These are phyloP conservation scores for Capsicum rhomboideum DNA, from an alignment of 257 asterid genomes.

Conservation along the genomic window DNA sequence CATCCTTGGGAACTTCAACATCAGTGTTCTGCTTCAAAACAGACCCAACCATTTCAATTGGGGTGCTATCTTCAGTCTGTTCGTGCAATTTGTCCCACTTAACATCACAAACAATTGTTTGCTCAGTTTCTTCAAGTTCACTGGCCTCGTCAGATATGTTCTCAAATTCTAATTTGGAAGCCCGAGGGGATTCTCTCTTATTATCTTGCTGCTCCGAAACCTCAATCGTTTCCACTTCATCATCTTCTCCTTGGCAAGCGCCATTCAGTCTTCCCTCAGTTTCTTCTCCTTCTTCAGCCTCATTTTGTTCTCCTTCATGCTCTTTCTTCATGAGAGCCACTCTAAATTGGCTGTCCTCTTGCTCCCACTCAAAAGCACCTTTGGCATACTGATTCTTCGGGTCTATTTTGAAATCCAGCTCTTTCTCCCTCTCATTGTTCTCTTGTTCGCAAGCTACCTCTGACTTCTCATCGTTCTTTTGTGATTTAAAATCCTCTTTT, in stretches of 20 bases:
- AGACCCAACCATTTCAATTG: conserved; percentile 17
- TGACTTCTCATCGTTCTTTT: conserved; percentile 12
- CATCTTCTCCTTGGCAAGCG: conserved; percentile 11
- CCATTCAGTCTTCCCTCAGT: conserved; percentile 19
- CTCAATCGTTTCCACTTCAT: conserved; percentile 13
- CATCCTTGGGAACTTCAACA: conserved; percentile 6
- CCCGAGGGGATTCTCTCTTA: neutral
- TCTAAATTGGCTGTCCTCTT: conserved; percentile 15
- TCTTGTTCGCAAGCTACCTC: conserved; percentile 17
- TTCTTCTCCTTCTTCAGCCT: conserved; percentile 15
- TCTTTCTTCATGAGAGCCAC: conserved; percentile 6
- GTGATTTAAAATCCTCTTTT: conserved; percentile 14
- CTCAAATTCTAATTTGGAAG: conserved; percentile 14
- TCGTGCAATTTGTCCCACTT: conserved; percentile 19
- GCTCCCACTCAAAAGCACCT: conserved; percentile 20
- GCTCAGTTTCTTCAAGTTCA: conserved; percentile 14
- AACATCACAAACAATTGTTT: conserved; percentile 17
- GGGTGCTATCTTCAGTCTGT: conserved; percentile 23
- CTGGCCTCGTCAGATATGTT: conserved; percentile 11
- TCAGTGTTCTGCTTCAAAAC: neutral
- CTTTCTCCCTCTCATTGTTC: conserved; percentile 13
- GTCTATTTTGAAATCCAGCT: neutral
- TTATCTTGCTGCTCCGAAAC: conserved; percentile 11
- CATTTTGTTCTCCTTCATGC: conserved; percentile 12
- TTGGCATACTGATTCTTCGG: conserved; percentile 12